phyloP scores from a whole-genome alignment of 805 yeast genomes.

The Wilhelminamyces savonicus region DNA sequence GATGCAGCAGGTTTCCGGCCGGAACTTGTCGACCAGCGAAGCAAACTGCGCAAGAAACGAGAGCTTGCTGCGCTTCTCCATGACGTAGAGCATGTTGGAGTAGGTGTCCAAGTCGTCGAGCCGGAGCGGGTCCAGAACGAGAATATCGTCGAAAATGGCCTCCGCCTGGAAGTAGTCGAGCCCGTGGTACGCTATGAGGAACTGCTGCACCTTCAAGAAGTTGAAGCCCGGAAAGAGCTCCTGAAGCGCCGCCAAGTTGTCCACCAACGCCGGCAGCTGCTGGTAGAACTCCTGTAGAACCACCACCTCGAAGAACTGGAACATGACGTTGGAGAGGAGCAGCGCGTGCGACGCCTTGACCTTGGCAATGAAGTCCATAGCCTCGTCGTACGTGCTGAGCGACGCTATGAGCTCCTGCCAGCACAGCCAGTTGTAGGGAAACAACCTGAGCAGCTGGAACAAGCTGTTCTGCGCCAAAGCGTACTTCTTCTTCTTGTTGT shows the following conservation, averaged over 20 bases:
- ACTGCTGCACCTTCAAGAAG: slow-evolving; percentile 74
- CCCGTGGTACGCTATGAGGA: slow-evolving; percentile 75
- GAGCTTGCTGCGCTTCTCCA: slow-evolving; percentile 80
- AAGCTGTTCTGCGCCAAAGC: slow-evolving; percentile 55
- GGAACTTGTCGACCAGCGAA: slow-evolving; percentile 70
- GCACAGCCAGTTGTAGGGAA: slow-evolving; percentile 90
- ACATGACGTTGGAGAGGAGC: slow-evolving; percentile 27
- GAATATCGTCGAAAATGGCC: slow-evolving; percentile 65
- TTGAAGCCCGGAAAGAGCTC: slow-evolving; percentile 65
- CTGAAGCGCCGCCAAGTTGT: slow-evolving; percentile 43
- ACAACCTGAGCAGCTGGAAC: slow-evolving; percentile 53
- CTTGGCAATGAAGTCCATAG: slow-evolving; percentile 33
- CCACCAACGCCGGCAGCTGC: slow-evolving; percentile 45
- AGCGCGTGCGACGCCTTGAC: slow-evolving; percentile 29
- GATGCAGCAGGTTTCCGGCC: slow-evolving; percentile 93
- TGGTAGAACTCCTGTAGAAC: slow-evolving; percentile 77
- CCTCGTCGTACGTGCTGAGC: slow-evolving; percentile 56
- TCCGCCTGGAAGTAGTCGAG: slow-evolving; percentile 82
- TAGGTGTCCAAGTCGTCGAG: slow-evolving; percentile 88
- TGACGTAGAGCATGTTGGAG: slow-evolving; percentile 91
- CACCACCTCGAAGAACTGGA: slow-evolving; percentile 56
- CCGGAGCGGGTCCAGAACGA: slow-evolving; percentile 72
- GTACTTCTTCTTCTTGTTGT: slow-evolving; percentile 57
- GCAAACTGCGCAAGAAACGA: slow-evolving; percentile 85
- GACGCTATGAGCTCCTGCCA: slow-evolving; percentile 77